Base-by-base conservation (phyloP, 2,329 filamentous ascomycete species). In the Aspergillus glaucus region DNA sequence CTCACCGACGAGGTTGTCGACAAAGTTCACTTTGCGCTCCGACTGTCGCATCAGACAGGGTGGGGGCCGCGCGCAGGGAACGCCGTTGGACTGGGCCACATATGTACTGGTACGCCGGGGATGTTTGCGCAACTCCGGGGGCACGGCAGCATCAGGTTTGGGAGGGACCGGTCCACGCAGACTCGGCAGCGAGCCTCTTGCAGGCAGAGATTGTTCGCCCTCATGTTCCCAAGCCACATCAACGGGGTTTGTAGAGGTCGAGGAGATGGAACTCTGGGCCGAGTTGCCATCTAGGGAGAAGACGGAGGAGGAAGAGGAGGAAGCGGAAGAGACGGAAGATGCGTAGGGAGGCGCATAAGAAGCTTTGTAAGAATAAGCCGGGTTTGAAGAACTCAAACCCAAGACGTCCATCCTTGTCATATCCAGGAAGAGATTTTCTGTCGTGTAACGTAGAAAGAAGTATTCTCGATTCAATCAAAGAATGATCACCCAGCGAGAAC, bases 1-100 rank as follows among this genome's bases (percentile, higher is more conserved):
- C 92, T 88, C 89, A 96, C 92, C 92, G 76, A 96, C 91, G 70
- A 96, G 88, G 71, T 85, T 93, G 72, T 96, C 91, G 72, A 97
- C 92, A 66, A 97, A 96, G 72, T 87, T 91, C 66, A 88, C 81
- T 78, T 95, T 95, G 66, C 91, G 87, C 73, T 96, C 90, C 64
- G 84, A 82, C 75, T 96, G 91, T 62, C 91, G 86, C 55, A 91
- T 79, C 56, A 96, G 80, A 50, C 85, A 74, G 44, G 92, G 88
- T 60, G 87, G 86, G 61, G 80, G 78, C 59, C 80, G 79, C 57
- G 80, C 71, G 60, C 79, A 77, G 34, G 64, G 50, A 47, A 58
- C 56, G 55, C 60, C 66, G 53, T 55, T 61, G 28, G 77, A 70
- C 52, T 80, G 79, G 54, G 73, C 75, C 50, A 73, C 77, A 45